phyloP scores from a whole-genome alignment of 2,329 filamentous ascomycete species.

The Aspergillus pseudoviridinutans region DNA sequence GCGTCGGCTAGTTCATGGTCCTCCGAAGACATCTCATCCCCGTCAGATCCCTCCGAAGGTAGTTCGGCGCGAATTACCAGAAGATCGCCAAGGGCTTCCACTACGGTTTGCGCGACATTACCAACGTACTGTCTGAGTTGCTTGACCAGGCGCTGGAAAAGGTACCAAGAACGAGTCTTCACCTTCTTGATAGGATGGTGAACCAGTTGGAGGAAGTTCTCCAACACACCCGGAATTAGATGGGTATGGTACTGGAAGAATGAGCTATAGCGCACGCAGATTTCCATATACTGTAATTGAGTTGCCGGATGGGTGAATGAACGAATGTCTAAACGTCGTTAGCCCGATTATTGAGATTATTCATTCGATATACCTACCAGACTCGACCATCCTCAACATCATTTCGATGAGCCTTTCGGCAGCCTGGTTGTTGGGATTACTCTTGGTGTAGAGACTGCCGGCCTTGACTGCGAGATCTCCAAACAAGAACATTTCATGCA shows the following conservation, averaged over 20 bases:
- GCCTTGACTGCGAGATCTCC: slow-evolving; percentile 89
- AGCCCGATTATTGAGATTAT: background rate
- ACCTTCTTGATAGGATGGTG: slow-evolving; percentile 86
- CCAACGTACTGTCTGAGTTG: slow-evolving; percentile 79
- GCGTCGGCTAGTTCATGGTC: slow-evolving; percentile 89
- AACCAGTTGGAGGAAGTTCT: slow-evolving; percentile 85
- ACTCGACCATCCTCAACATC: slow-evolving; percentile 95
- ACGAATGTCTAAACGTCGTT: slow-evolving; percentile 62
- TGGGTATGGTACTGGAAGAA: slow-evolving; percentile 85
- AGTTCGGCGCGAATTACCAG: slow-evolving; percentile 88
- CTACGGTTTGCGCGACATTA: slow-evolving; percentile 85
- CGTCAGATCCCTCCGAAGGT: slow-evolving; percentile 67
- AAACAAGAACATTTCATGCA: slow-evolving; percentile 94
- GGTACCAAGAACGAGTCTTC: slow-evolving; percentile 89
- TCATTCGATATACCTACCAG: slow-evolving; percentile 54
- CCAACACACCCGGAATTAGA: slow-evolving; percentile 79
- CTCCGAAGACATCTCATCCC: slow-evolving; percentile 93
- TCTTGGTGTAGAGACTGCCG: slow-evolving; percentile 81
- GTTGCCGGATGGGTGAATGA: slow-evolving; percentile 86
- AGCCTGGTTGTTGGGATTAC: slow-evolving; percentile 72
- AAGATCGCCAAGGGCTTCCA: slow-evolving; percentile 83
- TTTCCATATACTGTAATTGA: slow-evolving; percentile 96
- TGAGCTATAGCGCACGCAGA: slow-evolving; percentile 86
- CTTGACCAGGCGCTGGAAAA: slow-evolving; percentile 90
- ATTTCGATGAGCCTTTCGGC: slow-evolving; percentile 80